These are phyloP conservation scores for Scleromitrula shiraiana DNA, from an alignment of 2,329 filamentous ascomycete genomes.

Conservation along the genomic window DNA sequence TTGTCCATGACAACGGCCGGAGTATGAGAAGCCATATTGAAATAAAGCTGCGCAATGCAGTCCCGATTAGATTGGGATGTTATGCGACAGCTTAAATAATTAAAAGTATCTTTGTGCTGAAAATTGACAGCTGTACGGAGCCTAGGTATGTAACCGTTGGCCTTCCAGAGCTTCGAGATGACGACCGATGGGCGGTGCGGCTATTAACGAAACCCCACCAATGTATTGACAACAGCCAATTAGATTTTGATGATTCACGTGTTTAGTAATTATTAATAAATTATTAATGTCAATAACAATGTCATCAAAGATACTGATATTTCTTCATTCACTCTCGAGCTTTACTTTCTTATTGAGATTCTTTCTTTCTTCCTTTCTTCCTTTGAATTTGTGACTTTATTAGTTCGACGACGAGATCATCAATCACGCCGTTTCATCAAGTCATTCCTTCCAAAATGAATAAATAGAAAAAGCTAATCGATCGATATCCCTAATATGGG, in stretches of 20 bases:
- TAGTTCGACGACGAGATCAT: no score
- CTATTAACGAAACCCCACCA: conserved; percentile 11
- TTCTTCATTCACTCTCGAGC: not conserved
- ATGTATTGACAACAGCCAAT: conserved; percentile 1
- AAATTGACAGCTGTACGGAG: conserved; percentile 1
- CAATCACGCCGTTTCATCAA: no score
- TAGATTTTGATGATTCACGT: conserved; percentile 1
- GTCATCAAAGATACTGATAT: not conserved
- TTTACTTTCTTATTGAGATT: no score
- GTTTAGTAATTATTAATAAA: not conserved
- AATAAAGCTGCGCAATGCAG: conserved; percentile 21
- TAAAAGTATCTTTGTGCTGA: not conserved
- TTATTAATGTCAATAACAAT: not conserved
- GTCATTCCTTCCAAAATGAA: no score
- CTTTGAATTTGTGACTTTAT: no score
- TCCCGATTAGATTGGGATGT: conserved; percentile 19
- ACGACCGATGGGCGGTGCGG: conserved; percentile 14
- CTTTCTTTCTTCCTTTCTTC: no score
- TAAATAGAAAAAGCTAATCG: no score
- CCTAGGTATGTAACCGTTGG: conserved; percentile 7
- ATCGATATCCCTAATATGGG: no score
- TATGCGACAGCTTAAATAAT: conserved; percentile 24
- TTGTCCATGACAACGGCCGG: conserved; percentile 99
- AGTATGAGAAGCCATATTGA: conserved; percentile 89
- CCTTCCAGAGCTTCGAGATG: conserved; percentile 14